Percentiles rank a stretch among this genome's conserved stretches.
phyloP scores from a whole-genome alignment of 192 early-diverging fungal species.

The Geranomyces michiganensis region DNA sequence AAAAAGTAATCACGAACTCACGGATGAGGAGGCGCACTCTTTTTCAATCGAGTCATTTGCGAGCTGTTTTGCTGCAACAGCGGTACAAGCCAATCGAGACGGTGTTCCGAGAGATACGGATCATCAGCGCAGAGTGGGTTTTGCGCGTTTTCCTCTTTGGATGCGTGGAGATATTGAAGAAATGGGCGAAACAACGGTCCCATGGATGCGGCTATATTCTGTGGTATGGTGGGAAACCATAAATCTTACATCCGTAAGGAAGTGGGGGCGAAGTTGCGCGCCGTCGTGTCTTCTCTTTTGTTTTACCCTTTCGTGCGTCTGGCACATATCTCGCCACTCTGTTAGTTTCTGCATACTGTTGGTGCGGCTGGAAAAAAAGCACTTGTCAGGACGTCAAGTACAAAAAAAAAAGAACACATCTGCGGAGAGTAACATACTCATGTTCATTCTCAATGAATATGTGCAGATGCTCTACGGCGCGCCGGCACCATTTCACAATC shows the following conservation, averaged over 20 bases:
- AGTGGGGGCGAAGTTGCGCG: too few relatives aligned
- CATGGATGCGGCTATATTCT: conserved; percentile 14
- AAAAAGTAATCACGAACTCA: conserved; percentile 11
- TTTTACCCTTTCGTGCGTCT: conserved; percentile 24
- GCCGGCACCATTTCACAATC: conserved; percentile 25
- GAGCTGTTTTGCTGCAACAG: conserved; percentile 20
- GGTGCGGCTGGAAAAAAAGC: background rate
- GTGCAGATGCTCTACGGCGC: conserved; percentile 5
- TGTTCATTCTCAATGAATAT: conserved; percentile 19
- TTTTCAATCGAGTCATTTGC: conserved; percentile 3
- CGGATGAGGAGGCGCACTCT: background rate
- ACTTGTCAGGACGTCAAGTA: too few relatives aligned
- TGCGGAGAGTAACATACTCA: background rate
- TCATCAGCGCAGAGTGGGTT: background rate
- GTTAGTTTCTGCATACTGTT: background rate
- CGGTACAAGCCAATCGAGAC: conserved; percentile 23
- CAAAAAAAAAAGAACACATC: too few relatives aligned
- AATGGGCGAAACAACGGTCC: conserved; percentile 18
- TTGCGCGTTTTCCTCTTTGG: background rate
- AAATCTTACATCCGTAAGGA: too few relatives aligned
- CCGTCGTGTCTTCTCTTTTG: background rate
- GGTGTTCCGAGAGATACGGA: background rate
- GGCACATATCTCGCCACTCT: conserved; percentile 3
- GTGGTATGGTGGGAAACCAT: background rate
- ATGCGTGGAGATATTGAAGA: conserved; percentile 18